These are phyloP conservation scores for Aspergillus udagawae DNA, from an alignment of 2,329 filamentous ascomycete species.

Conservation along the genomic window DNA sequence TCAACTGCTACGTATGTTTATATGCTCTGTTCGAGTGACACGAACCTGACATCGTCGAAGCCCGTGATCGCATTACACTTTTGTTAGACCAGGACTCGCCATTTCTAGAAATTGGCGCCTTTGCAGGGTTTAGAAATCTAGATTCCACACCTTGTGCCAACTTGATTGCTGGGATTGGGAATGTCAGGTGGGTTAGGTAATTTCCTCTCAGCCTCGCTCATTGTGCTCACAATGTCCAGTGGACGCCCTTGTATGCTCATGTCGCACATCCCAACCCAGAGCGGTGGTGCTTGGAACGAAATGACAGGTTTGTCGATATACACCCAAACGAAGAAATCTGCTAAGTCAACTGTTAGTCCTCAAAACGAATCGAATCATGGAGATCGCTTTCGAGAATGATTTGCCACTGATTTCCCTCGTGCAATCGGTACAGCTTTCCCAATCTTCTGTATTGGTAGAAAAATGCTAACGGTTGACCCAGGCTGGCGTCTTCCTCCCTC, in stretches of 20 bases:
- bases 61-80: slow-evolving; percentile 37
- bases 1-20: slow-evolving; percentile 24
- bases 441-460: not conserved
- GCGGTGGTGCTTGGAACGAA: slow-evolving; percentile 44
- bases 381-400: slow-evolving; percentile 39
- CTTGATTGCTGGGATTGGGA: slow-evolving; percentile 38
- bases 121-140: slow-evolving; percentile 32
- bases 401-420: slow-evolving; percentile 39
- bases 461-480: slow-evolving; percentile 4
- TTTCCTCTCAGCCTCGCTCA: no score
- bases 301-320: slow-evolving; percentile 25
- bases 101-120: slow-evolving; percentile 38
- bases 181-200: no score
- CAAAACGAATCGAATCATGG: slow-evolving; percentile 37
- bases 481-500: slow-evolving; percentile 42
- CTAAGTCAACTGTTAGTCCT: slow-evolving; percentile 11
- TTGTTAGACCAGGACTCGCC: slow-evolving; percentile 37
- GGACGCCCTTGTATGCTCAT: slow-evolving; percentile 36
- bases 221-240: no score
- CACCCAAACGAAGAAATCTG: not conserved
- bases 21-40: no score
- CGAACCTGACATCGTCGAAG: slow-evolving; percentile 15
- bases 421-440: slow-evolving; percentile 28
- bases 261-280: slow-evolving; percentile 42
- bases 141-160: slow-evolving; percentile 37